Evolutionary conservation across 192 early-diverging fungal genomes (phyloP).

Genomic region (Podila epicladia): DNA sequence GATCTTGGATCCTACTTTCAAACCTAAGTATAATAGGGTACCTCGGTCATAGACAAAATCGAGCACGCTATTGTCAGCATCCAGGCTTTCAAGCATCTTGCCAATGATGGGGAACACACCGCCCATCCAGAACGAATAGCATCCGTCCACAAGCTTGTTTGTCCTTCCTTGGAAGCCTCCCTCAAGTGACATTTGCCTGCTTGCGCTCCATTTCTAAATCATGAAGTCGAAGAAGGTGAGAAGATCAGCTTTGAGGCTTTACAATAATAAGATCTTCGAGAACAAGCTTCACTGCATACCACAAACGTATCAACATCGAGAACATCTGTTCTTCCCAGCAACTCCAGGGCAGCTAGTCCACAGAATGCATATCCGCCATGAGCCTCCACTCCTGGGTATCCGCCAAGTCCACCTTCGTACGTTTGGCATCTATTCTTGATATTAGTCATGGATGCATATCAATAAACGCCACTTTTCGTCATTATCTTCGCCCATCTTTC

Average conservation of each 20-base stretch:
- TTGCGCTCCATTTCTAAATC: conserved; percentile 74
- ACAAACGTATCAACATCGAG: conserved; percentile 70
- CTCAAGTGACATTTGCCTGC: conserved; percentile 89
- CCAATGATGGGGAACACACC: conserved; percentile 79
- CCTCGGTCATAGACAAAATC: conserved; percentile 62
- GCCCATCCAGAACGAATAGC: conserved; percentile 97
- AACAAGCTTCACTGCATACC: conserved; percentile 42
- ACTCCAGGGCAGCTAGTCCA: conserved; percentile 86
- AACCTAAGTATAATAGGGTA: not conserved
- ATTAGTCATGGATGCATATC: no score
- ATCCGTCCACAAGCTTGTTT: conserved; percentile 98
- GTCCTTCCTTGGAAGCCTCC: conserved; percentile 96
- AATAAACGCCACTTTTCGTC: no score
- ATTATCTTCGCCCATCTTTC: no score
- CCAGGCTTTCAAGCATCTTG: conserved; percentile 39
- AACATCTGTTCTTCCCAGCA: conserved; percentile 71
- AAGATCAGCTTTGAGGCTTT: no score
- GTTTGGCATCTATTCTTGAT: conserved; percentile 71
- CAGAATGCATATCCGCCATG: conserved; percentile 98
- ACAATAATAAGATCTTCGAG: not conserved
- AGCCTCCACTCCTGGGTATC: conserved; percentile 85
- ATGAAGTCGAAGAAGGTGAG: not conserved
- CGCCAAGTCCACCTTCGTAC: conserved; percentile 93
- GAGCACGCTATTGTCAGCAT: conserved; percentile 19
- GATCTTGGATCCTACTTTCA: no score